These are phyloP conservation scores for Scedosporium apiospermum DNA, from an alignment of 2,329 filamentous ascomycete species.

Conservation along the genomic window DNA sequence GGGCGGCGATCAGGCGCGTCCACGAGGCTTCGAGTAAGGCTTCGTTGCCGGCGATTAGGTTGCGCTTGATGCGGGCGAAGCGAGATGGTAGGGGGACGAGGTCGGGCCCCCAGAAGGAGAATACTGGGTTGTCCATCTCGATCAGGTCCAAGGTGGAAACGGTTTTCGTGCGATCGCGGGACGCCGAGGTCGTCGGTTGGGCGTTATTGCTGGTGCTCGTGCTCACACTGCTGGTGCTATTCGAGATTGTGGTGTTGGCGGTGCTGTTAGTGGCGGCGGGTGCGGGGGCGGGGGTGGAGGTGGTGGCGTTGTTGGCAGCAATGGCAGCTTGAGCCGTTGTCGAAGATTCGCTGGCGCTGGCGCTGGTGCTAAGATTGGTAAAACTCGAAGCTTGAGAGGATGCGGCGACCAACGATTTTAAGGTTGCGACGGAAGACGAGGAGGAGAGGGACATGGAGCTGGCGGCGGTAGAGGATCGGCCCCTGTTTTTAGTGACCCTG, in stretches of 20 bases:
- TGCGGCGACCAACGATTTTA: neutral
- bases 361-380: neutral
- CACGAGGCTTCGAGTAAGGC: slow-evolving; percentile 43
- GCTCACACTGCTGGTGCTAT: slow-evolving; percentile 1
- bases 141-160: slow-evolving; percentile 4
- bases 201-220: slow-evolving; percentile 2
- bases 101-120: slow-evolving; percentile 48
- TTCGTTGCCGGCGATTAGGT: slow-evolving; percentile 45
- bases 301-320: neutral
- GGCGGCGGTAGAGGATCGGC: slow-evolving; percentile 1
- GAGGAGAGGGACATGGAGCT: neutral
- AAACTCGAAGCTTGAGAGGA: neutral
- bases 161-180: slow-evolving; percentile 2
- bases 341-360: slow-evolving; percentile 1
- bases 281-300: slow-evolving; percentile 1
- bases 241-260: neutral
- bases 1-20: slow-evolving; percentile 40
- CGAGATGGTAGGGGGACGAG: slow-evolving; percentile 49
- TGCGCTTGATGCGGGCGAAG: slow-evolving; percentile 46
- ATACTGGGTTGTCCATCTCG: slow-evolving; percentile 38
- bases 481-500: slow-evolving; percentile 6
- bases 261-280: slow-evolving; percentile 2
- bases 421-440: neutral
- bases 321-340: slow-evolving; percentile 1
- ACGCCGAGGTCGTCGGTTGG: slow-evolving; percentile 9